A percentile compares a stretch with the other conserved stretches of the same genome.
These are phyloP conservation scores for Aureobasidium mangrovei DNA, from an alignment of 2,329 filamentous ascomycete genomes.

Conservation along the genomic window DNA sequence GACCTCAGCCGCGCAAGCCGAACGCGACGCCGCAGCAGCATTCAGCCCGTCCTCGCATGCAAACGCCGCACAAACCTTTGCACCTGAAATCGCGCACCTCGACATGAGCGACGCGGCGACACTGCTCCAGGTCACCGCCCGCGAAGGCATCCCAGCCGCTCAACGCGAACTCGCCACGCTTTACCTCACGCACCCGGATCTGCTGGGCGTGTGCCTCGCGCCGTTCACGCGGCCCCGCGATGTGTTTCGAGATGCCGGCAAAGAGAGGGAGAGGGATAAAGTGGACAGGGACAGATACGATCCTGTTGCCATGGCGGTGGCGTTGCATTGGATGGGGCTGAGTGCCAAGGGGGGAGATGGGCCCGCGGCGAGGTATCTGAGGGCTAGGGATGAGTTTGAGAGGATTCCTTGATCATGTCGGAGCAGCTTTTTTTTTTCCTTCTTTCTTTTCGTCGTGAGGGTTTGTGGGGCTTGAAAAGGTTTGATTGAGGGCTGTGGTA, in stretches of 20 bases:
- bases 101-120: slow-evolving; percentile 71
- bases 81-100: slow-evolving; percentile 48
- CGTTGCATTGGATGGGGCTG: slow-evolving; percentile 94
- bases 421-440: not conserved
- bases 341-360: slow-evolving; percentile 79
- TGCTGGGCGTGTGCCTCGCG: slow-evolving; percentile 68
- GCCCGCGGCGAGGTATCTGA: slow-evolving; percentile 71
- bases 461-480: no score
- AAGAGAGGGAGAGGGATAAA: slow-evolving; percentile 53
- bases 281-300: slow-evolving; percentile 61
- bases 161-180: slow-evolving; percentile 90
- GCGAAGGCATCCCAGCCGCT: slow-evolving; percentile 79
- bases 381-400: slow-evolving; percentile 59
- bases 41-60: slow-evolving; percentile 18
- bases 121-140: slow-evolving; percentile 89
- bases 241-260: slow-evolving; percentile 74
- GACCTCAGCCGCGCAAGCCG: slow-evolving; percentile 25
- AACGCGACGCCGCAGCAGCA: slow-evolving; percentile 24
- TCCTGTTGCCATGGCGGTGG: slow-evolving; percentile 83
- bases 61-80: slow-evolving; percentile 8
- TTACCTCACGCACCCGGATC: slow-evolving; percentile 84
- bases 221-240: slow-evolving; percentile 78
- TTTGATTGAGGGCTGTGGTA: no score
- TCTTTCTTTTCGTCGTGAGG: no score
- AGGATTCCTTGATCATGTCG: slow-evolving; percentile 39